Conservation (phyloP, 208 protist genomes). For the Leishmania mexicana region DNA sequence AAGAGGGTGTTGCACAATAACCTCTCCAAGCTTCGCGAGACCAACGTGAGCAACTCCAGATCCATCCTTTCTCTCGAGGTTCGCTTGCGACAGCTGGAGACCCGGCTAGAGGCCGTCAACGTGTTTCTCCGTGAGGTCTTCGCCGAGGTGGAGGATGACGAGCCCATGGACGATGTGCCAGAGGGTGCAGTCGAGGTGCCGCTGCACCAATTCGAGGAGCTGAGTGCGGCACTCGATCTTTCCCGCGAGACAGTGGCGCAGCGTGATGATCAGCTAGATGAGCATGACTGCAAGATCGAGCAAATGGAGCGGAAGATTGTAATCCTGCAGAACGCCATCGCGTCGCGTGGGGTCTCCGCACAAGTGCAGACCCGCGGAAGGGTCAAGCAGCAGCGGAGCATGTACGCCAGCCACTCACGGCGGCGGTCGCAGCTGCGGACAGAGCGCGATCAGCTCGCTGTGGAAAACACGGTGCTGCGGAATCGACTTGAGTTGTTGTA, state of each 20-base stretch:
- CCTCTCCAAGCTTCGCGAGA: slow-evolving; percentile 73
- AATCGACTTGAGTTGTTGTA: slow-evolving; percentile 15
- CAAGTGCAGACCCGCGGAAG: slow-evolving; percentile 43
- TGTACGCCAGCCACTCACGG: slow-evolving; percentile 34
- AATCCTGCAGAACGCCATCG: slow-evolving; percentile 74
- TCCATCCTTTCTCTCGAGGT: slow-evolving; percentile 81
- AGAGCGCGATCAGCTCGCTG: slow-evolving; percentile 49
- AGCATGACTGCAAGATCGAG: slow-evolving; percentile 75
- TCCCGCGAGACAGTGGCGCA: slow-evolving; percentile 64
- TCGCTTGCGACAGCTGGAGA: slow-evolving; percentile 74
- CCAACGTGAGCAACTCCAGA: slow-evolving; percentile 68
- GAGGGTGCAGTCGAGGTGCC: slow-evolving; percentile 67
- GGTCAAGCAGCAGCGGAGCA: slow-evolving; percentile 61
- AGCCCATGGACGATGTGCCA: slow-evolving; percentile 57
- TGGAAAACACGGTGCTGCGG: slow-evolving; percentile 54
- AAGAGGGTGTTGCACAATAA: slow-evolving; percentile 78
- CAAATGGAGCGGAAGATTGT: slow-evolving; percentile 71
- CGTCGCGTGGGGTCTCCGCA: slow-evolving; percentile 57
- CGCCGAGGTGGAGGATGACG: slow-evolving; percentile 60
- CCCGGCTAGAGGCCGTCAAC: slow-evolving; percentile 71
- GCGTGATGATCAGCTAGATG: slow-evolving; percentile 72
- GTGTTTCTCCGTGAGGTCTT: slow-evolving; percentile 83
- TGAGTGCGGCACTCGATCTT: slow-evolving; percentile 60
- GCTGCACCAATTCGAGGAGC: slow-evolving; percentile 69
- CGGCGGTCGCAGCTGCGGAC: slow-evolving; percentile 48